Conservation (phyloP, 371 early-diverging fungal genomes). For the Paraphysoderma sedebokerense region DNA sequence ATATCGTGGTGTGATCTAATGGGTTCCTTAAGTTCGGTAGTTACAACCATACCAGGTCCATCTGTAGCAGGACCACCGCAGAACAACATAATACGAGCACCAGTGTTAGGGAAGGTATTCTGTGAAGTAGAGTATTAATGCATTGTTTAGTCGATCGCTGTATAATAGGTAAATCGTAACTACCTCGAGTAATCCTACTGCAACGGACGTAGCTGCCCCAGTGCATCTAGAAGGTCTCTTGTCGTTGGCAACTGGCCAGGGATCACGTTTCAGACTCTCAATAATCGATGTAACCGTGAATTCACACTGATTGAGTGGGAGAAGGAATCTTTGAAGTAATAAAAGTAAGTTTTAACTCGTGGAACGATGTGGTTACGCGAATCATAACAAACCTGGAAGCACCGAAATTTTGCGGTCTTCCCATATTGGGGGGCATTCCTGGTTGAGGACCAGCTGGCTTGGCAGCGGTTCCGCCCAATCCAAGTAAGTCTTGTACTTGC, state of each 20-base stretch:
- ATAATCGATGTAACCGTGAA: constrained; percentile 84
- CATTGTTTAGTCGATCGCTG: not conserved
- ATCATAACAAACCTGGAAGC: not conserved
- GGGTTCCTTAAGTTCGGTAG: constrained; percentile 80
- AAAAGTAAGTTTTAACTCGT: too few species aligned
- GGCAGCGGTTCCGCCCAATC: constrained; percentile 32
- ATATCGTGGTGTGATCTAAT: constrained; percentile 96
- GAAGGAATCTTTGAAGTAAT: too few species aligned
- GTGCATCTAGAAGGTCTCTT: constrained; percentile 94
- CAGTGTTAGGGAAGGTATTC: constrained; percentile 80
- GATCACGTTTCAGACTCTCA: constrained; percentile 92
- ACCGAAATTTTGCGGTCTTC: not conserved
- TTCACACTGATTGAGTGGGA: constrained; percentile 84
- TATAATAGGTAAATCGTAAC: not conserved
- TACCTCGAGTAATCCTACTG: constrained; percentile 82
- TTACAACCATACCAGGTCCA: constrained; percentile 95
- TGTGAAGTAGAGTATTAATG: constrained; percentile 6
- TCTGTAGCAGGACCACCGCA: constrained; percentile 96
- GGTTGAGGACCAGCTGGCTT: not conserved
- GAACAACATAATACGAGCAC: constrained; percentile 93
- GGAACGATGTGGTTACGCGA: constrained; percentile 4
- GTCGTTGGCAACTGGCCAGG: constrained; percentile 95
- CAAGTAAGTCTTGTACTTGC: constrained; percentile 92
- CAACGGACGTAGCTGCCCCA: constrained; percentile 95
- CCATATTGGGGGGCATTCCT: not conserved